phyloP scores from a whole-genome alignment of 257 asterid genomes.

The Capsicum rhomboideum region DNA sequence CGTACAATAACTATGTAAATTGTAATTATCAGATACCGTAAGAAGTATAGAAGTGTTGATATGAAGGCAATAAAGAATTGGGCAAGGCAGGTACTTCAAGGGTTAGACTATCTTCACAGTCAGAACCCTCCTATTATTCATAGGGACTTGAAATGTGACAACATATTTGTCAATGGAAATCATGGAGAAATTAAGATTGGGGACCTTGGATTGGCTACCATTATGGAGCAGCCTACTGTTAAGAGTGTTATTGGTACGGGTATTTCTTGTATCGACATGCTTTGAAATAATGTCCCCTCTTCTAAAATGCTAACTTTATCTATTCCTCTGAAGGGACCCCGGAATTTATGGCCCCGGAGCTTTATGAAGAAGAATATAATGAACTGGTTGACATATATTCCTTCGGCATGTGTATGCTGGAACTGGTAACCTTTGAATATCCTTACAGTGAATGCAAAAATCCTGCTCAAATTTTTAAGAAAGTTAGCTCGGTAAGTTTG shows the following conservation, averaged over 20 bases:
- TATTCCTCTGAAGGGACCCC: conserved; percentile 27
- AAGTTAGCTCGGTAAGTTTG: conserved; percentile 54
- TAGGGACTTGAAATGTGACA: conserved; percentile 81
- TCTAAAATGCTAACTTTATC: background rate
- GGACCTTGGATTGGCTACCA: conserved; percentile 81
- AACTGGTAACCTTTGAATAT: conserved; percentile 65
- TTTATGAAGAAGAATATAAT: conserved; percentile 72
- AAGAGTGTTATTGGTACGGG: conserved; percentile 65
- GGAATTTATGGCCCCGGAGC: conserved; percentile 86
- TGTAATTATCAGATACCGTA: conserved; percentile 38
- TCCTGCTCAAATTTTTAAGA: conserved; percentile 65
- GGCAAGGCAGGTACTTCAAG: conserved; percentile 73
- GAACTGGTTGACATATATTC: conserved; percentile 73
- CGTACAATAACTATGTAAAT: background rate
- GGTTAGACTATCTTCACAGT: conserved; percentile 65
- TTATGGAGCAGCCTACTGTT: conserved; percentile 67
- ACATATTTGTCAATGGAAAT: conserved; percentile 76
- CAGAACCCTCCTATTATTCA: conserved; percentile 78
- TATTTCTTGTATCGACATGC: background rate
- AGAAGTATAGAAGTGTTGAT: conserved; percentile 57
- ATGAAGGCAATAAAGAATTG: conserved; percentile 72
- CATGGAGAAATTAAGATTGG: conserved; percentile 78
- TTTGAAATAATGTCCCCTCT: background rate
- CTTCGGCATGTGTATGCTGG: conserved; percentile 79
- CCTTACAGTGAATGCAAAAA: conserved; percentile 75